These are phyloP conservation scores for Penicillium soppii DNA, from an alignment of 495 filamentous ascomycete species.

Conservation along the genomic window DNA sequence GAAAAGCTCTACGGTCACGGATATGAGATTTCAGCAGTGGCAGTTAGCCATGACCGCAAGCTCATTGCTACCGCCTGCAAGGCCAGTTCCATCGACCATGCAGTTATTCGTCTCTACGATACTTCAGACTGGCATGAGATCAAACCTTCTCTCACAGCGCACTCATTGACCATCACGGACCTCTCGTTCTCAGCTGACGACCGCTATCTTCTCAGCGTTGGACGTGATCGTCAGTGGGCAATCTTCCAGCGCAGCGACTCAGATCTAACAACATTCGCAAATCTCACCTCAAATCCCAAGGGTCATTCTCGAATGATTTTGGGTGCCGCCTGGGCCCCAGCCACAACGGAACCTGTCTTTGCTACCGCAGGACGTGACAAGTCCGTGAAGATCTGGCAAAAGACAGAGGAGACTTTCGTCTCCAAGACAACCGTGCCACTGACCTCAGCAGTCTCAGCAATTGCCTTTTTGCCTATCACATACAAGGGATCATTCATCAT, in stretches of 20 bases:
- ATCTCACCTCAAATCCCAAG: slow-evolving; percentile 67
- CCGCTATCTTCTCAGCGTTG: slow-evolving; percentile 76
- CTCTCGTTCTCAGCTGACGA: slow-evolving; percentile 78
- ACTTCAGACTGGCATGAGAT: slow-evolving; percentile 84
- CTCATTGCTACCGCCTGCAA: slow-evolving; percentile 91
- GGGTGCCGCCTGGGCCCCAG: slow-evolving; percentile 76
- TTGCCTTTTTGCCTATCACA: slow-evolving; percentile 58
- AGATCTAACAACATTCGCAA: slow-evolving; percentile 48
- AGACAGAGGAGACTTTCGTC: slow-evolving; percentile 33
- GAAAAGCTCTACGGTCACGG: slow-evolving; percentile 99
- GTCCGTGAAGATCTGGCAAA: slow-evolving; percentile 73
- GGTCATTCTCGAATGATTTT: slow-evolving; percentile 91
- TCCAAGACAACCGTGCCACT: slow-evolving; percentile 55
- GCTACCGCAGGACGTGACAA: slow-evolving; percentile 89
- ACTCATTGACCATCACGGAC: slow-evolving; percentile 80
- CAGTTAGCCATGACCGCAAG: slow-evolving; percentile 69
- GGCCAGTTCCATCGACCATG: slow-evolving; percentile 89
- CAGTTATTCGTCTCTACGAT: slow-evolving; percentile 88
- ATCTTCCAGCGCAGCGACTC: slow-evolving; percentile 59
- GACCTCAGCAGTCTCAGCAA: slow-evolving; percentile 67
- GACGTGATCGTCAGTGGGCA: slow-evolving; percentile 87
- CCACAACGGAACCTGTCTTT: slow-evolving; percentile 50
- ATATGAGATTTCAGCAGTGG: slow-evolving; percentile 93
- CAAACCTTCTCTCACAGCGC: slow-evolving; percentile 73
- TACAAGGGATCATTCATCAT: slow-evolving; percentile 50